Evolutionary conservation across 352 stramenopile species (phyloP), one percentile per base, ranked within the genome.

Genomic region (Globisporangium acanthophoron): DNA sequence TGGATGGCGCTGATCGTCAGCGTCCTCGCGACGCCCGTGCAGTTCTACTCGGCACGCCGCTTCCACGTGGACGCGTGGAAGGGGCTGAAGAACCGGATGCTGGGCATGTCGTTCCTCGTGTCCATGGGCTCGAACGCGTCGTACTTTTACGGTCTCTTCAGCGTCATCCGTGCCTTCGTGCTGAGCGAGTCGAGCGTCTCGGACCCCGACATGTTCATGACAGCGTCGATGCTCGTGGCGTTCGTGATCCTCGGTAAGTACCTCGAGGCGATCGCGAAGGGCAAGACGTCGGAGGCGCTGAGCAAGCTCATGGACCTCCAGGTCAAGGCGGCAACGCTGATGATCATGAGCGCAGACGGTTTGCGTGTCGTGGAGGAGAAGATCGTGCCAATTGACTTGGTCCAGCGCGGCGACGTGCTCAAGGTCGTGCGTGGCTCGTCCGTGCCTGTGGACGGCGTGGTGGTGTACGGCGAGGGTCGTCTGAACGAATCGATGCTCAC

Each of bases 221-320:
- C 97, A 4, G 96, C 92, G n/a, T 87, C 96, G 3, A 96, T 99
- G 76, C 78, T 99, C 27, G 90, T 99, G 57, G 89, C 95, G 18
- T 99, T 99, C 64, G 97, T 99, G 35, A 77, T 99, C 18, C 55
- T 99, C 3, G 97, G 97, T 52, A 99, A 99, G 72, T 99, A 92
- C 66, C 73, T 99, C 50, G 94, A 99, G 68, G 77, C 87, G 0
- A 88, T 96, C 59, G 94, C 94, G 0, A 97, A 98, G 69, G 87
- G 86, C 0, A 89, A 93, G 50, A 99, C 97, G 12, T 97, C 83
- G 3, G 82, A 97, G 58, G 97, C 97, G 5, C 74, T 99, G 45
- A 94, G 89, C 50, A 96, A 97, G 53, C 77, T 99, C 35, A 92
- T 98, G 61, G 90, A 98, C 55, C 72, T 99, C 48, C 91, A 98